Evolutionary conservation across 2,329 filamentous ascomycete species (phyloP), one percentile per base, ranked within the genome.

Genomic region (Myotisia sp.): DNA sequence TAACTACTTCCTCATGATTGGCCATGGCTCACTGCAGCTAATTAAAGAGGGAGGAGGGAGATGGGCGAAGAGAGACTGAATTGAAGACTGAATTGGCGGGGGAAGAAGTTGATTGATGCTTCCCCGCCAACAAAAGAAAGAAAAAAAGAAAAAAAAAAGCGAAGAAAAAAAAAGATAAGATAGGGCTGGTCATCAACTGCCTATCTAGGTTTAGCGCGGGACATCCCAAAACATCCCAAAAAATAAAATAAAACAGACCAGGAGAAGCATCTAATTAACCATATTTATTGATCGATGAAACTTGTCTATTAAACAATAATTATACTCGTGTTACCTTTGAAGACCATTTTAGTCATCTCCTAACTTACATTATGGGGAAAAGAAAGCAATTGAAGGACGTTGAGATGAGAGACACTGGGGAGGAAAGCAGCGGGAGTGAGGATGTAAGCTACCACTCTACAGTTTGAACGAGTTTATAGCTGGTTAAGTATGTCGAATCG

Each of bases 281-380:
- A n/a, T n/a, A n/a, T n/a, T n/a, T n/a, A n/a, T n/a, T n/a, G n/a
- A n/a, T n/a, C n/a, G n/a, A n/a, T n/a, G n/a, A n/a, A n/a, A n/a
- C n/a, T n/a, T n/a, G n/a, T n/a, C n/a, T n/a, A n/a, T n/a, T n/a
- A n/a, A n/a, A n/a, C n/a, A n/a, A n/a, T n/a, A n/a, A n/a, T n/a
- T n/a, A n/a, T n/a, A n/a, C n/a, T n/a, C n/a, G n/a, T n/a, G n/a
- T n/a, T n/a, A n/a, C n/a, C n/a, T n/a, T n/a, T n/a, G n/a, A n/a
- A n/a, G n/a, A n/a, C n/a, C n/a, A n/a, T n/a, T n/a, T n/a, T n/a
- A n/a, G n/a, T n/a, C n/a, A n/a, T n/a, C n/a, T n/a, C n/a, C n/a
- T n/a, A n/a, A n/a, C n/a, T 14, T 10, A 9, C 43, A 60, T 39
- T 38, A 69, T 69, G 66, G 61, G 53, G 13, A 70, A 70, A 47